A percentile compares a stretch with the other conserved stretches of the same genome.
phyloP scores from a whole-genome alignment of 2,329 filamentous ascomycete species.

The Epichloe baconii region DNA sequence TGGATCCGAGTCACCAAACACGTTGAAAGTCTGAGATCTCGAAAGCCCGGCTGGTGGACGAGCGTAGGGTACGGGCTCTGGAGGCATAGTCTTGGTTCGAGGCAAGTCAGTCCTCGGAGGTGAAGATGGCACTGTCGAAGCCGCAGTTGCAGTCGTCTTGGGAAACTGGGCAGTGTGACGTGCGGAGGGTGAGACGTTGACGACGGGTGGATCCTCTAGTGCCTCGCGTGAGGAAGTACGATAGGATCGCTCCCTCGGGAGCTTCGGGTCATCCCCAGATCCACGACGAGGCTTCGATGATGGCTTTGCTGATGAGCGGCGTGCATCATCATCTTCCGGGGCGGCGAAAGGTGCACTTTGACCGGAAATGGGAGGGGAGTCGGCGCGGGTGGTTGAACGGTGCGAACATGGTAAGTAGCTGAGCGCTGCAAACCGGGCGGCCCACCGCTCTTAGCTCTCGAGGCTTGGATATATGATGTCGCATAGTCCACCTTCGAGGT shows the following conservation, averaged over 20 bases:
- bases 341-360: slow-evolving; percentile 15
- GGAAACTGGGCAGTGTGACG: slow-evolving; percentile 16
- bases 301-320: slow-evolving; percentile 19
- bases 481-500: slow-evolving; percentile 12
- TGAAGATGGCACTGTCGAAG: slow-evolving; percentile 15
- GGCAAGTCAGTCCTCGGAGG: slow-evolving; percentile 20
- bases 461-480: slow-evolving; percentile 19
- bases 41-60: slow-evolving; percentile 17
- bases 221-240: slow-evolving; percentile 20
- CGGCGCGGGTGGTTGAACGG: slow-evolving; percentile 19
- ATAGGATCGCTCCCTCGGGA: slow-evolving; percentile 17
- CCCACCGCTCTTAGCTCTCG: slow-evolving; percentile 13
- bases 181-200: slow-evolving; percentile 16
- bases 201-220: slow-evolving; percentile 18
- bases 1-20: slow-evolving; percentile 12
- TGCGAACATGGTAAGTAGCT: slow-evolving; percentile 11
- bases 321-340: slow-evolving; percentile 20
- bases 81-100: slow-evolving; percentile 23
- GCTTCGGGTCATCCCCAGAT: slow-evolving; percentile 15
- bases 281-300: slow-evolving; percentile 20
- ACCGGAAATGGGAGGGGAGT: slow-evolving; percentile 21
- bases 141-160: slow-evolving; percentile 14
- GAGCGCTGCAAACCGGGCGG: slow-evolving; percentile 10
- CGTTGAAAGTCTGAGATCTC: slow-evolving; percentile 22
- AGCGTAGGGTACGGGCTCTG: slow-evolving; percentile 13